A percentile compares a stretch with the other conserved stretches of the same genome.
These are phyloP conservation scores for Trametes coccinea DNA, from an alignment of 768 basidiomycete genomes.

Conservation along the genomic window DNA sequence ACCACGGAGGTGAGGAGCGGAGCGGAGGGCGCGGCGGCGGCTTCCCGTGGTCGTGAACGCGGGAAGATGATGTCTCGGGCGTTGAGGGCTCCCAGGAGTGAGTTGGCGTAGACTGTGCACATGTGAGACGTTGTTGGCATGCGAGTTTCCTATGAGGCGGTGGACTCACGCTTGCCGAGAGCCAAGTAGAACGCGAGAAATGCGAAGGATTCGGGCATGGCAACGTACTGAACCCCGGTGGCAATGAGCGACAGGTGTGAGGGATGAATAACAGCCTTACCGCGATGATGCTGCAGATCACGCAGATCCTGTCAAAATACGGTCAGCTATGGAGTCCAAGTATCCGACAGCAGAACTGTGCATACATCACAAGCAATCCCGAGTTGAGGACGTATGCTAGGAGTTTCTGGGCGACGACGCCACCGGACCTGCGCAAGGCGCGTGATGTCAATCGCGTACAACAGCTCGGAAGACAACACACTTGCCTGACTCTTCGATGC, in stretches of 20 bases:
- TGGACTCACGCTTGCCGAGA: neutral
- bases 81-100: slow-evolving; percentile 1
- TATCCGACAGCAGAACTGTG: neutral
- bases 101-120: slow-evolving; percentile 4
- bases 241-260: too few species aligned
- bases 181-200: slow-evolving; percentile 5
- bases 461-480: too few species aligned
- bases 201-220: neutral
- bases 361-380: slow-evolving; percentile 4
- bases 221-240: neutral
- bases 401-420: neutral
- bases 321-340: neutral
- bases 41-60: neutral
- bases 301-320: neutral
- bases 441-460: too few species aligned
- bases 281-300: slow-evolving; percentile 1
- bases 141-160: neutral
- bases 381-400: neutral
- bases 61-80: slow-evolving; percentile 7
- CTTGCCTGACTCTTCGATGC: too few species aligned
- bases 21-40: neutral
- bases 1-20: neutral
- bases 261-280: too few species aligned
- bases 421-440: neutral
- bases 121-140: too few species aligned